phyloP scores from a whole-genome alignment of 176 grass and related monocot genomes.

The Leersia perrieri region DNA sequence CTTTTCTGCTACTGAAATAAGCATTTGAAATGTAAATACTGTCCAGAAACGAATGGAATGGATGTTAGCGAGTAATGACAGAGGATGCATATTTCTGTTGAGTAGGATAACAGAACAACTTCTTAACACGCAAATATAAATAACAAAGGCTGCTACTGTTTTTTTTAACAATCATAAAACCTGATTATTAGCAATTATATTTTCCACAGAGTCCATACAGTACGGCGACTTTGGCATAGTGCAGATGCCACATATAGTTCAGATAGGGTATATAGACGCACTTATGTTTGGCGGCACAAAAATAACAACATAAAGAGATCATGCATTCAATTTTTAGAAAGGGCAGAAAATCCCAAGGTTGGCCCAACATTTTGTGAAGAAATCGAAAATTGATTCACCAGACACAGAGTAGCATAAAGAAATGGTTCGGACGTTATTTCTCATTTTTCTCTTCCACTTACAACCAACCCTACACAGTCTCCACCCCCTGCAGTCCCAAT shows the following conservation, averaged over 20 bases:
- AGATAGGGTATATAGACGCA: neutral
- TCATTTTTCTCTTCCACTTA: no score
- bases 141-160: neutral
- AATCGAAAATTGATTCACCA: neutral
- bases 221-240: neutral
- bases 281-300: neutral
- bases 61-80: neutral
- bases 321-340: neutral
- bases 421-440: neutral
- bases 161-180: slow-evolving; percentile 6
- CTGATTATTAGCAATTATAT: neutral
- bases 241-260: slow-evolving; percentile 1
- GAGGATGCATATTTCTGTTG: neutral
- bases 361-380: neutral
- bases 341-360: neutral
- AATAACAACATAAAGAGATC: neutral
- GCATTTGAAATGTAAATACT: neutral
- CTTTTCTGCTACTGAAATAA: slow-evolving; percentile 14
- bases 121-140: neutral
- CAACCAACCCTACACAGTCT: neutral
- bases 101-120: neutral
- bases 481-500: neutral
- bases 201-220: neutral
- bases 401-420: neutral
- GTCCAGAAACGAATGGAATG: neutral